Evolutionary conservation across 2,329 filamentous ascomycete species (phyloP).

Genomic region (Phoma sp.): DNA sequence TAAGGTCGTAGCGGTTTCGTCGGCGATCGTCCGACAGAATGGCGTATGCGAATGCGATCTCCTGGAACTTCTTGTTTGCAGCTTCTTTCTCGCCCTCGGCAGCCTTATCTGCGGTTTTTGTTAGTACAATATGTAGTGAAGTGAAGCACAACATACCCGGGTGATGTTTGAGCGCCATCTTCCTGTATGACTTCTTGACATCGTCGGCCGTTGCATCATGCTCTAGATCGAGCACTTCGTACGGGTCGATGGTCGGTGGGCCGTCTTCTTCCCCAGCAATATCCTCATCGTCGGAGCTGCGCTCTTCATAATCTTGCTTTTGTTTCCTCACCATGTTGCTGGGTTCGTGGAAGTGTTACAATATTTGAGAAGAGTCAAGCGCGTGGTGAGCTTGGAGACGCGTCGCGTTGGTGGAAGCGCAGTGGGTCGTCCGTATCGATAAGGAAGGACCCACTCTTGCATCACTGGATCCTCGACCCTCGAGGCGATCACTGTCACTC

Average conservation of each 20-base stretch:
- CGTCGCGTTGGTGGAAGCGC: constrained; percentile 16
- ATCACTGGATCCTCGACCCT: constrained; percentile 5
- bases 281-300: constrained; percentile 57
- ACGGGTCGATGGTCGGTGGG: constrained; percentile 76
- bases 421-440: constrained; percentile 32
- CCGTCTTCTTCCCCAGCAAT: constrained; percentile 52
- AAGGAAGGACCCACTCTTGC: constrained; percentile 24
- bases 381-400: constrained; percentile 12
- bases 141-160: constrained; percentile 57
- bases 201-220: constrained; percentile 76
- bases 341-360: neutral
- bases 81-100: constrained; percentile 69
- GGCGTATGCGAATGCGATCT: constrained; percentile 91
- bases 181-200: constrained; percentile 90
- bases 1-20: constrained; percentile 86
- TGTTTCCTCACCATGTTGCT: constrained; percentile 15
- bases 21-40: constrained; percentile 84
- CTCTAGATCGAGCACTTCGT: constrained; percentile 77
- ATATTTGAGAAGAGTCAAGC: constrained; percentile 3
- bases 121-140: constrained; percentile 13
- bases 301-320: constrained; percentile 15
- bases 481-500: constrained; percentile 10
- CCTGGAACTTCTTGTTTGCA: constrained; percentile 84
- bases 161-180: constrained; percentile 85
- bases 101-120: constrained; percentile 72